These are phyloP conservation scores for Rhododendron henanense DNA, from an alignment of 148 eudicot species.

Conservation along the genomic window DNA sequence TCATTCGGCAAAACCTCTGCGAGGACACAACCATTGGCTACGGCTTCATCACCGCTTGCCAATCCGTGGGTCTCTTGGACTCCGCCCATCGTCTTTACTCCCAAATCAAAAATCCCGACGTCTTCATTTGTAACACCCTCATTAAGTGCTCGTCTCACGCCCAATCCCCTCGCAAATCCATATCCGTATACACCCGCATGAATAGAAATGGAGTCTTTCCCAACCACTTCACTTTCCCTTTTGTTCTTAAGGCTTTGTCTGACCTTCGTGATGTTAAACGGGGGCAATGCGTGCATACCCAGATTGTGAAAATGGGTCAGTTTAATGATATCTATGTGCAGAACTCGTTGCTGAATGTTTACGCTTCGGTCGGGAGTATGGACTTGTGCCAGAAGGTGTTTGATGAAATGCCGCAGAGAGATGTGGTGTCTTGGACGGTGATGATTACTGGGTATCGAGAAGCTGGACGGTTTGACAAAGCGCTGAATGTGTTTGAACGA, in stretches of 20 bases:
- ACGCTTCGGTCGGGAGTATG: slow-evolving; percentile 31
- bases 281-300: slow-evolving; percentile 33
- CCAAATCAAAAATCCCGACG: slow-evolving; percentile 25
- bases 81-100: slow-evolving; percentile 35
- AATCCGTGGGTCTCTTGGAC: slow-evolving; percentile 22
- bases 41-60: slow-evolving; percentile 42
- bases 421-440: slow-evolving; percentile 53
- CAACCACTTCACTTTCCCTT: slow-evolving; percentile 43
- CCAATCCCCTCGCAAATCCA: slow-evolving; percentile 21
- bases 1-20: slow-evolving; percentile 32
- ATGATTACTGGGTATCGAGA: slow-evolving; percentile 40
- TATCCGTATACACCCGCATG: slow-evolving; percentile 37
- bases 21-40: slow-evolving; percentile 34
- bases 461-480: slow-evolving; percentile 28
- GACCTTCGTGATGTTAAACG: slow-evolving; percentile 20
- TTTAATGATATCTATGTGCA: slow-evolving; percentile 33
- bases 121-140: slow-evolving; percentile 44
- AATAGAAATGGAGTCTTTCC: slow-evolving; percentile 18
- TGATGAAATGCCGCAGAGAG: slow-evolving; percentile 49
- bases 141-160: slow-evolving; percentile 33
- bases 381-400: slow-evolving; percentile 29
- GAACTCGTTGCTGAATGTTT: slow-evolving; percentile 38
- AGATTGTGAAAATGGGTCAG: slow-evolving; percentile 31
- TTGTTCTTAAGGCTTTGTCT: slow-evolving; percentile 35
- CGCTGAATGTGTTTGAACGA: slow-evolving; percentile 30